A percentile compares a stretch with the other conserved stretches of the same genome.
Evolutionary conservation across 192 early-diverging fungal species (phyloP).

Genomic region (Coemansia sp.): DNA sequence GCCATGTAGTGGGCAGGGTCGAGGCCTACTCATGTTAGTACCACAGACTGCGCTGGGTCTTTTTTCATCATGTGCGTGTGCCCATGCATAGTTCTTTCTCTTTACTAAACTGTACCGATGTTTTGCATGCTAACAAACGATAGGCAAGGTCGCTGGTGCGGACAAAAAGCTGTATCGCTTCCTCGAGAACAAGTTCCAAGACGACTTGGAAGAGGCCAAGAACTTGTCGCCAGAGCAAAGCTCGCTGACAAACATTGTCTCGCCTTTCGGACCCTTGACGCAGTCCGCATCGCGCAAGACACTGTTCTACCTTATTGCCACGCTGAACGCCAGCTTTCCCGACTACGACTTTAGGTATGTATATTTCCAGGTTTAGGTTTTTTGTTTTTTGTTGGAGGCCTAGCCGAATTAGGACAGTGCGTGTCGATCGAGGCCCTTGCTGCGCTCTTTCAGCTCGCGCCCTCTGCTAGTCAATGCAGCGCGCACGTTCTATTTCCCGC

Average conservation of each 20-base stretch:
- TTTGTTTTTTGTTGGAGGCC: slow-evolving; percentile 8
- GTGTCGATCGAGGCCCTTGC: slow-evolving; percentile 5
- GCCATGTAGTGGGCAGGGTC: slow-evolving; percentile 75
- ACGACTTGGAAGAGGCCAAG: slow-evolving; percentile 61
- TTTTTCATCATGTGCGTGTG: not conserved
- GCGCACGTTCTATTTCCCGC: not conserved
- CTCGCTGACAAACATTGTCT: slow-evolving; percentile 65
- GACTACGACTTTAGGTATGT: slow-evolving; percentile 96
- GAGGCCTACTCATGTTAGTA: slow-evolving; percentile 95
- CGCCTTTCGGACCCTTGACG: slow-evolving; percentile 89
- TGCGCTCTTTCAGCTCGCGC: not conserved
- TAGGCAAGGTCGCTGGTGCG: slow-evolving; percentile 89
- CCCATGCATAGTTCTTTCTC: not conserved
- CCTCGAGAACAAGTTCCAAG: slow-evolving; percentile 80
- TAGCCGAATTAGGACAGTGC: not conserved
- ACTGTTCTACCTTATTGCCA: slow-evolving; percentile 92
- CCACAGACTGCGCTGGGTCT: not conserved
- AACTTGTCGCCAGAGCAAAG: slow-evolving; percentile 65
- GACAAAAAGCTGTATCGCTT: slow-evolving; percentile 92
- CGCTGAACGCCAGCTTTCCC: slow-evolving; percentile 93
- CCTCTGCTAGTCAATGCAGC: slow-evolving; percentile 8
- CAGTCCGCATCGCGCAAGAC: slow-evolving; percentile 81
- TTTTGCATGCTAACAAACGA: not conserved
- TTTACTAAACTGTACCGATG: slow-evolving; percentile 1
- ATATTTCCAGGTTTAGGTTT: slow-evolving; percentile 2